Conservation (phyloP, 2,329 filamentous ascomycete species). For the Colletotrichum nymphaeae region DNA sequence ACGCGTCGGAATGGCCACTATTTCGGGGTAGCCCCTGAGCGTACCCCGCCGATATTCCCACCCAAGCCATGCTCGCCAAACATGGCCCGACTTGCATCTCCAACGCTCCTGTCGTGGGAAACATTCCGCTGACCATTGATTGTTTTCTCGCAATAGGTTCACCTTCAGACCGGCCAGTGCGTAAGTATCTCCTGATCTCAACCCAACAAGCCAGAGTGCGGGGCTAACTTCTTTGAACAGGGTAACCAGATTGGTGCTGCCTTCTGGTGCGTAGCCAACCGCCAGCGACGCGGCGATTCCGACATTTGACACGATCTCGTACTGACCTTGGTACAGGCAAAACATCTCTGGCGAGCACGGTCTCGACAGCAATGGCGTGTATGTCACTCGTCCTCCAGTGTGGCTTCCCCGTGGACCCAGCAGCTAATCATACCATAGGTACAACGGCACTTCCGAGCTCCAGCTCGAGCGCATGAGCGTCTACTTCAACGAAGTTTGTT, state of each 20-base stretch:
- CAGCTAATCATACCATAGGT: constrained; percentile 64
- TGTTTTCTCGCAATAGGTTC: constrained; percentile 77
- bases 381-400: constrained; percentile 56
- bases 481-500: constrained; percentile 86
- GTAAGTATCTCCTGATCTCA: constrained; percentile 64
- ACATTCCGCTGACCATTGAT: constrained; percentile 63
- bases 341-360: constrained; percentile 92
- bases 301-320: constrained; percentile 13
- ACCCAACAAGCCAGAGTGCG: constrained; percentile 24
- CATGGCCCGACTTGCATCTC: not conserved
- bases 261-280: constrained; percentile 80
- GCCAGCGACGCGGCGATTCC: constrained; percentile 23
- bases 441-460: constrained; percentile 98
- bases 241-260: constrained; percentile 99
- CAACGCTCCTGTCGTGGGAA: not conserved
- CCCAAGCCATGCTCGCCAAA: not conserved
- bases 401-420: constrained; percentile 23
- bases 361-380: constrained; percentile 97
- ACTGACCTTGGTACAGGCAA: constrained; percentile 69
- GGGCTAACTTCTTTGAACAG: constrained; percentile 64
- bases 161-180: constrained; percentile 99
- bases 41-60: constrained; percentile 37
- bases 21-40: constrained; percentile 48
- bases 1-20: constrained; percentile 49
- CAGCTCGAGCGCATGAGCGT: constrained; percentile 99